Percentiles rank a stretch among this genome's conserved stretches.
Evolutionary conservation across 345 rosid species (phyloP).

Genomic region (Ailanthus altissimus): DNA sequence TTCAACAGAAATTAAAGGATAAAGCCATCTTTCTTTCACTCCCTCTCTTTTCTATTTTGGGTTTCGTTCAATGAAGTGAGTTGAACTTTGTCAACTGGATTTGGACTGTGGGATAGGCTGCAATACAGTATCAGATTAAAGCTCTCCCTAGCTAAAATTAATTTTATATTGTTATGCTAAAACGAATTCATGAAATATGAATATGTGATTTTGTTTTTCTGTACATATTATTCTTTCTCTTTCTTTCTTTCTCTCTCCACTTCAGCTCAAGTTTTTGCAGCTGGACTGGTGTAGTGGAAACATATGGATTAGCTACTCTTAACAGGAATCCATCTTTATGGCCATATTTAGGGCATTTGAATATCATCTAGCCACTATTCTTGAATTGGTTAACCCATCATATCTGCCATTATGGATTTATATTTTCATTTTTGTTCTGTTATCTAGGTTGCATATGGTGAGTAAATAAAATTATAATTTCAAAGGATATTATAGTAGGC

Average conservation of each 20-base stretch:
- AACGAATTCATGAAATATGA: constrained; percentile 1
- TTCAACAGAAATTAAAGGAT: background rate
- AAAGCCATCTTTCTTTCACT: background rate
- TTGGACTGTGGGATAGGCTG: background rate
- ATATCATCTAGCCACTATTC: constrained; percentile 4
- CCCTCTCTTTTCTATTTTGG: background rate
- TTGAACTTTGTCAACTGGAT: background rate
- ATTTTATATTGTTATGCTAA: background rate
- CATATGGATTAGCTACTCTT: background rate
- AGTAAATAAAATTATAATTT: background rate
- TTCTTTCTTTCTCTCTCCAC: background rate
- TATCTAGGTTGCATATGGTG: background rate
- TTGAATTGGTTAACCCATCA: background rate
- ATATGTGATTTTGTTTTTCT: background rate
- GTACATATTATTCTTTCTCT: background rate
- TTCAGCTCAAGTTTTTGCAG: background rate
- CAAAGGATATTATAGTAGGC: background rate
- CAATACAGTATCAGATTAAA: constrained; percentile 1
- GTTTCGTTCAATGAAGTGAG: background rate
- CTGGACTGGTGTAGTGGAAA: background rate
- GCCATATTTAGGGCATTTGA: background rate
- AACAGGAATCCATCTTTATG: background rate
- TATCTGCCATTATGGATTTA: background rate
- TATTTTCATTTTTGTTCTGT: background rate
- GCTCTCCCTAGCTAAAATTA: background rate